phyloP scores from a whole-genome alignment of 2,329 filamentous ascomycete species.

The Scytalidium sp. region DNA sequence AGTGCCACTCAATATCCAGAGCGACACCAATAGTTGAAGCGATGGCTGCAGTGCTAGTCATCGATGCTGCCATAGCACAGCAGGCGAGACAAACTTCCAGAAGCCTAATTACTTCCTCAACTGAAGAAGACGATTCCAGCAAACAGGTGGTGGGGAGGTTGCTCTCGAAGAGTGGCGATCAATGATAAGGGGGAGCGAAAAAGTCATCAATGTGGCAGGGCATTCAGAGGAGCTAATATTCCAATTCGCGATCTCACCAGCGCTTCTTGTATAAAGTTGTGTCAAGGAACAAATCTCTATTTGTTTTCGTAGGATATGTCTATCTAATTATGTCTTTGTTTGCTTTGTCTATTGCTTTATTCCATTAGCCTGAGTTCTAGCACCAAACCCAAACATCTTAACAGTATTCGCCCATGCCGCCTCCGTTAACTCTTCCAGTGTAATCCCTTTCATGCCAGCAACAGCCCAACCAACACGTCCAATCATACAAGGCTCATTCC shows the following conservation, averaged over 20 bases:
- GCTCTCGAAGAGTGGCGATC: too few relatives aligned
- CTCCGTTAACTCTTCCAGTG: constrained; percentile 80
- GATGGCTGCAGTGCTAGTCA: constrained; percentile 85
- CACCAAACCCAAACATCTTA: constrained; percentile 72
- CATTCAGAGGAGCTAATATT: too few relatives aligned
- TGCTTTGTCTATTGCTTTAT: background rate
- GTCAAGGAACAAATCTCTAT: too few relatives aligned
- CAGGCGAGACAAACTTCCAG: constrained; percentile 54
- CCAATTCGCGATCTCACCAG: too few relatives aligned
- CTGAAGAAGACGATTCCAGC: constrained; percentile 25
- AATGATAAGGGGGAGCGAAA: too few relatives aligned
- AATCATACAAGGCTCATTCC: constrained; percentile 90
- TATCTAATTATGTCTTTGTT: too few relatives aligned
- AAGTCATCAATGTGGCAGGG: too few relatives aligned
- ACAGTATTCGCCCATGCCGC: constrained; percentile 81
- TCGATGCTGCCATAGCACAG: constrained; percentile 85
- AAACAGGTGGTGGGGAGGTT: too few relatives aligned
- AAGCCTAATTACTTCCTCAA: constrained; percentile 41
- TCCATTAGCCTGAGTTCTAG: constrained; percentile 18
- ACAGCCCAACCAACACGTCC: constrained; percentile 84
- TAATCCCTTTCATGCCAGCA: constrained; percentile 77
- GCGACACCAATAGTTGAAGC: constrained; percentile 87
- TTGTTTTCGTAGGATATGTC: too few relatives aligned
- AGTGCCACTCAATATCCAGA: constrained; percentile 39
- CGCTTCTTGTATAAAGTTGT: too few relatives aligned